phyloP scores from a whole-genome alignment of 139 green algal species.

The Chlamydomonas incerta region DNA sequence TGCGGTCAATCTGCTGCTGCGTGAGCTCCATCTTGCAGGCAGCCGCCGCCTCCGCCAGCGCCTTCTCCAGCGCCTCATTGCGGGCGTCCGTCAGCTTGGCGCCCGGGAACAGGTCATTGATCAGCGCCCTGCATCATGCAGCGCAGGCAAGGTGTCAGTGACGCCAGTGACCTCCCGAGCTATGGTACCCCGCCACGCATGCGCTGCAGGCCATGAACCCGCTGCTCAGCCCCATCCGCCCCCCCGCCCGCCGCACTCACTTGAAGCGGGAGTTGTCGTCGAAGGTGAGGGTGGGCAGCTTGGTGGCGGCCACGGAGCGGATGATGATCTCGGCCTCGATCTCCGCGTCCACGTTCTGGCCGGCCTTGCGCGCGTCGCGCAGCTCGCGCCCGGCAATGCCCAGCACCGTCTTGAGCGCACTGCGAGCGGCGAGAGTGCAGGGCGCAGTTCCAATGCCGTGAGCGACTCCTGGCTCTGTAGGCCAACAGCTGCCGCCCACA shows the following conservation, averaged over 20 bases:
- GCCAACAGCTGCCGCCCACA: no score
- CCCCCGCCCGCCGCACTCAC: not conserved
- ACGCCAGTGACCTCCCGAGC: no score
- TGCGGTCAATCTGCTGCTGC: conserved; percentile 56
- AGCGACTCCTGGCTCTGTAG: no score
- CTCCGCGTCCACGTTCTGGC: conserved; percentile 2
- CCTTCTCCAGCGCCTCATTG: conserved; percentile 64
- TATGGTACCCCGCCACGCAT: no score
- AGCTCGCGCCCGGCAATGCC: conserved; percentile 73
- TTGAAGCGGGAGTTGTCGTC: conserved; percentile 65
- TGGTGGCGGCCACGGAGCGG: conserved; percentile 76
- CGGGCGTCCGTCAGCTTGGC: conserved; percentile 55
- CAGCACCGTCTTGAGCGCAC: conserved; percentile 66
- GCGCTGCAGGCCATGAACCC: no score
- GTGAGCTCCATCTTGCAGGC: conserved; percentile 59
- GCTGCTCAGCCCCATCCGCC: not conserved
- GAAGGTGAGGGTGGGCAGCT: conserved; percentile 82
- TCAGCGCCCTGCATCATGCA: conserved; percentile 55
- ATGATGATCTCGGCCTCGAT: conserved; percentile 76
- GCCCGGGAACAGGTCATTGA: conserved; percentile 67
- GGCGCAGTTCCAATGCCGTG: no score
- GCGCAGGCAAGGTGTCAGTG: no score
- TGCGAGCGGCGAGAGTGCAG: not conserved
- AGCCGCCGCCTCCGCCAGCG: conserved; percentile 55
- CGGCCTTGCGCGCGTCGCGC: conserved; percentile 52